Percentiles rank a stretch among this genome's conserved stretches.
These are phyloP conservation scores for Tetradesmus lagerheimii DNA, from an alignment of 139 green algal species.

Conservation along the genomic window DNA sequence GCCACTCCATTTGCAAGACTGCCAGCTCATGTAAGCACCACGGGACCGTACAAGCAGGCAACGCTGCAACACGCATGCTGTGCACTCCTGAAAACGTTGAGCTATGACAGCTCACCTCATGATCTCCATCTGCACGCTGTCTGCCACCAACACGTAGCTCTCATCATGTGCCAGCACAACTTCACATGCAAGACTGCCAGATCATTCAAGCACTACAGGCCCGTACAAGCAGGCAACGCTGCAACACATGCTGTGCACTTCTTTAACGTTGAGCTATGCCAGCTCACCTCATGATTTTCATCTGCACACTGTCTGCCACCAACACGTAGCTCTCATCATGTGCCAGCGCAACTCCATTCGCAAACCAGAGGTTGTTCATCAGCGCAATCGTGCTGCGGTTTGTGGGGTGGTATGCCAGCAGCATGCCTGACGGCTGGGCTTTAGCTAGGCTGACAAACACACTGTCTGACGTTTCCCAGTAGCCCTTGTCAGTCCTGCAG, in stretches of 20 bases:
- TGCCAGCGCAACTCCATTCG: conserved; percentile 81
- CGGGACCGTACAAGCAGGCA: no score
- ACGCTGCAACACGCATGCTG: no score
- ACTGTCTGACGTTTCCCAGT: not conserved
- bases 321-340: conserved; percentile 70
- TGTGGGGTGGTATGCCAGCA: conserved; percentile 69
- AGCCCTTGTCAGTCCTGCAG: not conserved
- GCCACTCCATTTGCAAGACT: no score
- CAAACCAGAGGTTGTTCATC: conserved; percentile 62
- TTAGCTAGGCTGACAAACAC: conserved; percentile 35
- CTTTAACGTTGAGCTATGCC: no score
- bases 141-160: conserved; percentile 69
- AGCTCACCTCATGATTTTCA: no score
- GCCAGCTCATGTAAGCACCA: no score
- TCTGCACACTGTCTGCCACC: conserved; percentile 60
- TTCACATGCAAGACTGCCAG: conserved; percentile 88
- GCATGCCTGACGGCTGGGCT: conserved; percentile 55
- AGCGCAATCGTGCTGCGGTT: conserved; percentile 60
- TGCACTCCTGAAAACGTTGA: no score
- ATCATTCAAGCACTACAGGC: no score
- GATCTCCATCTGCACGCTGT: conserved; percentile 53
- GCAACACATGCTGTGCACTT: no score
- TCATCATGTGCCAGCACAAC: conserved; percentile 77
- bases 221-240: no score
- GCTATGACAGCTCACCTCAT: not conserved